Conservation (phyloP, 2,329 filamentous ascomycete species). For the Chalaropsis ovoidea region DNA sequence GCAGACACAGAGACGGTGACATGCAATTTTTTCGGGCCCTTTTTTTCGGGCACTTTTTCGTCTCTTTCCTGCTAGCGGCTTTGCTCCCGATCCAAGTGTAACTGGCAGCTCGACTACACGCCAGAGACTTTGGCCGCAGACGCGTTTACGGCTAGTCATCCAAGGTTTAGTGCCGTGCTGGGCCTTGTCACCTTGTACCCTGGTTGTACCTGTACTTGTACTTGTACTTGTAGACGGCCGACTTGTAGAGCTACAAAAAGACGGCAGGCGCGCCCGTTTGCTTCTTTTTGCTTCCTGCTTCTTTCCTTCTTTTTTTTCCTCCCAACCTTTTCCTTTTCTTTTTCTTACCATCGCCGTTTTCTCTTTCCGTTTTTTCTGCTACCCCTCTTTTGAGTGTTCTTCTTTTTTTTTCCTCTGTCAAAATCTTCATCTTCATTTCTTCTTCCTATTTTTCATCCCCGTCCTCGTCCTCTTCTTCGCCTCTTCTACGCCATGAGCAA, state of each 20-base stretch:
- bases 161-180: background rate
- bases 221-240: background rate
- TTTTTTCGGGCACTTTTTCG: too few species aligned
- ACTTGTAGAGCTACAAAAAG: constrained; percentile 11
- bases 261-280: background rate
- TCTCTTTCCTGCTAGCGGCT: background rate
- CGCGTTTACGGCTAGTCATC: background rate
- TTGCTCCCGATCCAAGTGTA: background rate
- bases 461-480: constrained; percentile 17
- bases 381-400: background rate
- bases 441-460: constrained; percentile 19
- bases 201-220: background rate
- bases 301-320: constrained; percentile 6
- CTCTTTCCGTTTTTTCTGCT: background rate
- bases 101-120: background rate
- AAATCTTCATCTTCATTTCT: background rate
- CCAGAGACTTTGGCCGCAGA: background rate
- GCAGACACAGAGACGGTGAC: background rate
- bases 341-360: background rate
- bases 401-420: background rate
- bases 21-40: background rate
- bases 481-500: constrained; percentile 42
- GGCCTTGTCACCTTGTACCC: background rate
- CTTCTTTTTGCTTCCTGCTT: background rate
- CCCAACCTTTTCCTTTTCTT: background rate